Base-by-base conservation (phyloP, 2,329 filamentous ascomycete species). In the Colletotrichum echinochloae region DNA sequence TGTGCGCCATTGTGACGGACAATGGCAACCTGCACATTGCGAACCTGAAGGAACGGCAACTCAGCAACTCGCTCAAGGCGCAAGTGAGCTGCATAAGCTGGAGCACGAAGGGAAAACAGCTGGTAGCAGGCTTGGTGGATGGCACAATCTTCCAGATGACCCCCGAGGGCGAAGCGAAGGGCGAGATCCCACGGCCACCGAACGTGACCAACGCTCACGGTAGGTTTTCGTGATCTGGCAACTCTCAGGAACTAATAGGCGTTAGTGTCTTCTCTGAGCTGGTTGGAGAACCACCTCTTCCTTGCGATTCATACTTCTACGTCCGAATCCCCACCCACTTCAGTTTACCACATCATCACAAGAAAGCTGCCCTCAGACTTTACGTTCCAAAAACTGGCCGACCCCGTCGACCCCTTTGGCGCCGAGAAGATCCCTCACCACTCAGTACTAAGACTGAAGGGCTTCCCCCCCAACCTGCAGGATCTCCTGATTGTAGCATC, bases 61-160 rank as follows among this genome's bases (percentile, higher is more conserved):
- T 89, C 73, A 93, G 93, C 41, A 87, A 83, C 73, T 84, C 76
- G 0, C 84, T 97, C 73, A 93, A 91, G 76, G 85, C 88, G 35
- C 91, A 92, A 57, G 95, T 97, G 35, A 94, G 91, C 78, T 96
- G 92, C 76, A 88, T 94, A 7, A 91, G 93, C 66, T 99, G 97
- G 96, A 99, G 96, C 79, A 92, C 90, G 71, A 94, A 91, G 78
- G 96, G 96, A 56, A 99, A 97, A 79, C 95, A 98, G 78, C 85
- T 99, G 52, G 91, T 97, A 54, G 95, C 94, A 74, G 96, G 97
- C 20, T 85, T 96, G 75, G 90, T 86, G 8, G 90, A 98, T 80
- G 96, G 96, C 68, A 91, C 90, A 16, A 90, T 92, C 62, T 88
- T 88, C 66, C 95, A 98, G 79, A 91, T 98, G 88, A 94, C 93